Conservation (phyloP, 768 basidiomycete genomes). For the Tricholoma bakamatsutake region DNA sequence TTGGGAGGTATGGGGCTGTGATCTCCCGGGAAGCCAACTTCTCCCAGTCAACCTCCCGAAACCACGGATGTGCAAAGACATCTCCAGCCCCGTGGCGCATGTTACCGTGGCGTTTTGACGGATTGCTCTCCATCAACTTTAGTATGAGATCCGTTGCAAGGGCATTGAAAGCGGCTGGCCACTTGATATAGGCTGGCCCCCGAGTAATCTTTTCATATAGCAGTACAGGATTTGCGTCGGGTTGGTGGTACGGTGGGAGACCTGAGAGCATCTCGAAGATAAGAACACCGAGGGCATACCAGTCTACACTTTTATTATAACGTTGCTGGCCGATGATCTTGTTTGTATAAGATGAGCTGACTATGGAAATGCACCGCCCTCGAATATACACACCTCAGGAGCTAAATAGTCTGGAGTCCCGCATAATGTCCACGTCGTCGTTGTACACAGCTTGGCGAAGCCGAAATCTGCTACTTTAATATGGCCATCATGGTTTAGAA, state of each 20-base stretch:
- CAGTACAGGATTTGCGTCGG: slow-evolving; percentile 75
- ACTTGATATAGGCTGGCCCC: slow-evolving; percentile 69
- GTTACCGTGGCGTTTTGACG: slow-evolving; percentile 87
- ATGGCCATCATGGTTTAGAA: slow-evolving; percentile 91
- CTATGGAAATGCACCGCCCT: slow-evolving; percentile 9
- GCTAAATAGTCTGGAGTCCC: slow-evolving; percentile 97
- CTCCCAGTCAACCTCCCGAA: slow-evolving; percentile 89
- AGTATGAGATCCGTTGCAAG: slow-evolving; percentile 85
- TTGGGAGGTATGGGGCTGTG: slow-evolving; percentile 91
- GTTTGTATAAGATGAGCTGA: not conserved
- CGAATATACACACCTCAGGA: slow-evolving; percentile 59
- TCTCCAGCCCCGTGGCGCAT: slow-evolving; percentile 83
- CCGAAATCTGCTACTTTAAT: slow-evolving; percentile 98
- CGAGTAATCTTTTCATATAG: slow-evolving; percentile 89
- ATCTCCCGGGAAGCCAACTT: slow-evolving; percentile 80
- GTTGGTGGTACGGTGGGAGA: slow-evolving; percentile 89
- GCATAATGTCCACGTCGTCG: slow-evolving; percentile 92
- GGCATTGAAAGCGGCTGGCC: slow-evolving; percentile 67
- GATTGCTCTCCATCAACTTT: slow-evolving; percentile 85
- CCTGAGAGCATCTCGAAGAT: slow-evolving; percentile 98
- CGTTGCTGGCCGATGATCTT: slow-evolving; percentile 76
- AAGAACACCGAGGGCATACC: slow-evolving; percentile 97
- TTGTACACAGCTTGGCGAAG: slow-evolving; percentile 85
- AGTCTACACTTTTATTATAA: slow-evolving; percentile 96
- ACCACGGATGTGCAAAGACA: slow-evolving; percentile 92